phyloP scores from a whole-genome alignment of 148 eudicot genomes.

The Tetragonia tetragonoides region DNA sequence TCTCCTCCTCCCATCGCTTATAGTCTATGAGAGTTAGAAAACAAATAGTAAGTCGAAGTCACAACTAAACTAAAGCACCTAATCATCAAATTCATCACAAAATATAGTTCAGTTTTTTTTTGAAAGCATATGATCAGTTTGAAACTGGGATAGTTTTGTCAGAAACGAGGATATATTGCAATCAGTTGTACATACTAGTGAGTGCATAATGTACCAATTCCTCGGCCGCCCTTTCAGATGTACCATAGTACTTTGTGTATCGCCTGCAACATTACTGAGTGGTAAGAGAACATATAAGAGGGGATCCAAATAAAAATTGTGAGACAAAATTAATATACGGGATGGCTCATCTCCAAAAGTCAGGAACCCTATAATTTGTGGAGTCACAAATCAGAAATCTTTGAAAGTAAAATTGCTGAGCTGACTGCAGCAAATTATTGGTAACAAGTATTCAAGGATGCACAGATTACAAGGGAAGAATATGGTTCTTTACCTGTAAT shows the following conservation, averaged over 20 bases:
- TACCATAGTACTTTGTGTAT: conserved; percentile 89
- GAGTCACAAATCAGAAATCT: background rate
- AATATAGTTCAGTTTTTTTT: background rate
- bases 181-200: conserved; percentile 56
- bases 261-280: conserved; percentile 48
- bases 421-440: conserved; percentile 1
- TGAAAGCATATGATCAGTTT: background rate
- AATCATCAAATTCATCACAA: background rate
- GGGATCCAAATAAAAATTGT: background rate
- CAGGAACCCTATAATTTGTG: background rate
- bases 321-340: background rate
- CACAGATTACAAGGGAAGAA: background rate
- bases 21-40: conserved; percentile 51
- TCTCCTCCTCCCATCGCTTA: conserved; percentile 96
- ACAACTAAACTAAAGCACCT: background rate
- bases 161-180: background rate
- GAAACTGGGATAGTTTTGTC: background rate
- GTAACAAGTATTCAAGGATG: background rate
- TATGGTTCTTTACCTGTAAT: conserved; percentile 54
- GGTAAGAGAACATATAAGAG: conserved; percentile 11
- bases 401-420: background rate
- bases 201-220: conserved; percentile 88
- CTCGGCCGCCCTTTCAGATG: conserved; percentile 78
- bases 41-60: conserved; percentile 1
- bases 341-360: background rate